phyloP scores from a whole-genome alignment of 2,329 filamentous ascomycete species.

The Colletotrichum cereale region DNA sequence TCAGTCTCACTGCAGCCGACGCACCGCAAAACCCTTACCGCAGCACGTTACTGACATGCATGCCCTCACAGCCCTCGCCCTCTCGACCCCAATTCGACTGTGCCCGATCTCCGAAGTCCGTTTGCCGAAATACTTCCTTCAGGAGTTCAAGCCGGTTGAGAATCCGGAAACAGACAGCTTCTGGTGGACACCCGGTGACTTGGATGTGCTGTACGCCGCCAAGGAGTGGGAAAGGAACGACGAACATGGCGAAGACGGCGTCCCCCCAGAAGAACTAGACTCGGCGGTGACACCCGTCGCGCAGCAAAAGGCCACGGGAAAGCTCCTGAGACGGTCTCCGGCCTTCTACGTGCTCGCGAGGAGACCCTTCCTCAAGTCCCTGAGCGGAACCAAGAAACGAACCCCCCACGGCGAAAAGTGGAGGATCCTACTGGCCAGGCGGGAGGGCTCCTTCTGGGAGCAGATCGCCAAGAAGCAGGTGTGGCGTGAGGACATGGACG shows the following conservation, averaged over 20 bases:
- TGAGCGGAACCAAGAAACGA: conserved; percentile 31
- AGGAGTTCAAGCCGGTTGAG: conserved; percentile 68
- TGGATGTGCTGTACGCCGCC: neutral
- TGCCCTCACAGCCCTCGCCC: conserved; percentile 64
- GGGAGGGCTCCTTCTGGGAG: conserved; percentile 5
- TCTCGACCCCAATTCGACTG: conserved; percentile 70
- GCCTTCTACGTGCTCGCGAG: neutral
- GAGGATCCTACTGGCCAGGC: conserved; percentile 23
- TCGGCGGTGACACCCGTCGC: neutral
- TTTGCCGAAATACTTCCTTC: conserved; percentile 73
- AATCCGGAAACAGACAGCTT: conserved; percentile 65
- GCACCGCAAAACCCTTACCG: conserved; percentile 3
- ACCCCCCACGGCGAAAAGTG: conserved; percentile 36
- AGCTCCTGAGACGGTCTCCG: neutral
- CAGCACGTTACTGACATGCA: neutral
- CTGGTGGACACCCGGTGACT: conserved; percentile 67
- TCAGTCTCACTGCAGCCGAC: conserved; percentile 48
- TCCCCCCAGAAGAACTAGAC: neutral
- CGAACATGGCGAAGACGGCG: neutral
- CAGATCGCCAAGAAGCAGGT: conserved; percentile 43
- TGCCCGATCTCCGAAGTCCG: conserved; percentile 62
- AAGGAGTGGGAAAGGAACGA: neutral
- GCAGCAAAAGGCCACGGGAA: conserved; percentile 3
- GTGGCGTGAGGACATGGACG: conserved; percentile 69
- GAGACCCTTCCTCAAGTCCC: neutral